A percentile compares a stretch with the other conserved stretches of the same genome.
Evolutionary conservation across 2,329 filamentous ascomycete species (phyloP).

Genomic region (Apiospora saccharicola): DNA sequence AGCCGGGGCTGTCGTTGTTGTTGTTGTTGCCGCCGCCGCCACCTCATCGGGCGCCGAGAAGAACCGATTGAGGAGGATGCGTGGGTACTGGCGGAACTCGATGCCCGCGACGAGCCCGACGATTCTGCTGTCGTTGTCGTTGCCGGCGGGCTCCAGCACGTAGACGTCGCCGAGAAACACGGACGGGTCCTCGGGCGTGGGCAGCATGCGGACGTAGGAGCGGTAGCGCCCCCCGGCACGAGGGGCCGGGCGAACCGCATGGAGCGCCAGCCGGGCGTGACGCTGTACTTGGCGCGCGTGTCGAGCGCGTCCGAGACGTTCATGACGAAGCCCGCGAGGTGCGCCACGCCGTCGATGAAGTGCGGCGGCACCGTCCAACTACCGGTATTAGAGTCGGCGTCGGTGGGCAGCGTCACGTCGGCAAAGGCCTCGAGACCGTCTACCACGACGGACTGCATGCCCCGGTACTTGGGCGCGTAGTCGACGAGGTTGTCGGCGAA

Average conservation of each 20-base stretch:
- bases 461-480: conserved; percentile 57
- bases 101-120: conserved; percentile 44
- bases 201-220: conserved; percentile 49
- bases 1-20: no score
- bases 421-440: conserved; percentile 58
- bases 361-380: conserved; percentile 59
- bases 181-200: conserved; percentile 37
- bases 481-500: conserved; percentile 60
- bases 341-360: conserved; percentile 61
- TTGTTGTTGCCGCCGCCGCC: no score
- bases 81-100: conserved; percentile 47
- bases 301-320: conserved; percentile 60
- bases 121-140: conserved; percentile 35
- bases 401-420: conserved; percentile 50
- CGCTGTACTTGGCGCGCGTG: conserved; percentile 43
- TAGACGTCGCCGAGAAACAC: conserved; percentile 47
- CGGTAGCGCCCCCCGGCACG: conserved; percentile 41
- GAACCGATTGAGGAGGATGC: conserved; percentile 48
- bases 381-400: conserved; percentile 43
- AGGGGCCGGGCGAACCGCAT: conserved; percentile 42
- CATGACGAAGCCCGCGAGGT: conserved; percentile 64
- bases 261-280: conserved; percentile 48
- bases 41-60: conserved; percentile 45
- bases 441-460: conserved; percentile 62
- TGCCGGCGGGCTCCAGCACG: conserved; percentile 42